Percentiles rank a stretch among this genome's conserved stretches.
These are phyloP conservation scores for Mangifera indica DNA, from an alignment of 345 rosid genomes.

Conservation along the genomic window DNA sequence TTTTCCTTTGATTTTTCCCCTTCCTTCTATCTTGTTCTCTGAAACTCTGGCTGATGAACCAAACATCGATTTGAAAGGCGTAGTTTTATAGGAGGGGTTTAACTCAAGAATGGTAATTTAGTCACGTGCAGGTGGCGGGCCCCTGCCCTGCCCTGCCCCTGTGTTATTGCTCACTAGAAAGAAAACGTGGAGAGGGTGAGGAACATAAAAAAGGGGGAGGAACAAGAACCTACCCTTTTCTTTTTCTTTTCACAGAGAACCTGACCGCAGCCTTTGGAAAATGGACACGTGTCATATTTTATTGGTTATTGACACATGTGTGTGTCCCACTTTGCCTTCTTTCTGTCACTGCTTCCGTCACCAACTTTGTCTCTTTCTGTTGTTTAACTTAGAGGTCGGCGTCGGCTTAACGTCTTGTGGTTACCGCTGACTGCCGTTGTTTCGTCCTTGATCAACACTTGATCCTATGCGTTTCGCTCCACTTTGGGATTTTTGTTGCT, in stretches of 20 bases:
- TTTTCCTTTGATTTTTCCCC: not conserved
- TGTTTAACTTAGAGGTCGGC: constrained; percentile 8
- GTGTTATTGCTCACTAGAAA: not conserved
- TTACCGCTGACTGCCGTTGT: not conserved
- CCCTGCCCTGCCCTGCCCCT: too few species aligned
- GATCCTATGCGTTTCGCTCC: not conserved
- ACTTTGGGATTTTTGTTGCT: not conserved
- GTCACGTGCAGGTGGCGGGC: not conserved
- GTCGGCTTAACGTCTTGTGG: constrained; percentile 12
- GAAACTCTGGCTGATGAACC: not conserved
- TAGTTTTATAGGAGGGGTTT: constrained; percentile 2
- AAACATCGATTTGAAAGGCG: not conserved
- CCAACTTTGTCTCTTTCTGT: not conserved
- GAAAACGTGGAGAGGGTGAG: constrained; percentile 4
- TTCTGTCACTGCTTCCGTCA: constrained; percentile 43
- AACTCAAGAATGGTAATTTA: constrained; percentile 1
- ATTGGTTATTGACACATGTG: constrained; percentile 1
- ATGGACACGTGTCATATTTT: not conserved
- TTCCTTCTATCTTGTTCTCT: not conserved
- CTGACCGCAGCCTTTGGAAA: constrained; percentile 7
- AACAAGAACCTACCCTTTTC: not conserved
- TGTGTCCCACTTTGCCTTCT: not conserved
- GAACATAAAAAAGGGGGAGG: not conserved
- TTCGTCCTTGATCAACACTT: not conserved
- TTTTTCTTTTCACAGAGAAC: not conserved